Percentiles rank a stretch among this genome's conserved stretches.
Conservation (phyloP, 2,329 filamentous ascomycete species). For the Neofusicoccum cordaticola region DNA sequence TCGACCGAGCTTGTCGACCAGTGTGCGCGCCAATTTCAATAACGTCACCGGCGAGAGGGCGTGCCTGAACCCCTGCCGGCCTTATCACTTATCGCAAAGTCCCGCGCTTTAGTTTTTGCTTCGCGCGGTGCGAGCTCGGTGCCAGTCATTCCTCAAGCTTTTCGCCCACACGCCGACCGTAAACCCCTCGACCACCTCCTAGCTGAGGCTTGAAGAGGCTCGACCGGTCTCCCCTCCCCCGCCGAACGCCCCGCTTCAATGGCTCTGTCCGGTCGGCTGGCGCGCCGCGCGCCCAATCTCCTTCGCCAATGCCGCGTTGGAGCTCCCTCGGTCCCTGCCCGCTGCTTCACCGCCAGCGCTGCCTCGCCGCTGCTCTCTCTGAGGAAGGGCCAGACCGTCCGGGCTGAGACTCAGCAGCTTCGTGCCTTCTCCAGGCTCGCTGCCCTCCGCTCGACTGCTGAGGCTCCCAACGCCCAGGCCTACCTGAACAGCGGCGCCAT, state of each 20-base stretch:
- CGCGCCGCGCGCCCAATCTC: slow-evolving; percentile 37
- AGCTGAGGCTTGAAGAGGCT: slow-evolving; percentile 19
- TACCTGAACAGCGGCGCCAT: slow-evolving; percentile 87
- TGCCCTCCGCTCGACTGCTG: slow-evolving; percentile 50
- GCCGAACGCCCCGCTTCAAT: slow-evolving; percentile 24
- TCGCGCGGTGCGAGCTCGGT: slow-evolving; percentile 1
- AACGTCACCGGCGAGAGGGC: slow-evolving; percentile 7
- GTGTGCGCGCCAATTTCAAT: slow-evolving; percentile 1
- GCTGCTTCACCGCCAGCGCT: slow-evolving; percentile 33
- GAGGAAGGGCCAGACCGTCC: slow-evolving; percentile 31
- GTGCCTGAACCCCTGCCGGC: slow-evolving; percentile 3
- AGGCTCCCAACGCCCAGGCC: slow-evolving; percentile 77
- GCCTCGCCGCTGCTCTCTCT: slow-evolving; percentile 32
- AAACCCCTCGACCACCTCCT: not conserved
- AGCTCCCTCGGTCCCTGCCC: slow-evolving; percentile 28
- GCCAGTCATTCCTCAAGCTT: not conserved
- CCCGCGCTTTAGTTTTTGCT: slow-evolving; percentile 16
- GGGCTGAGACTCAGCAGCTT: slow-evolving; percentile 32
- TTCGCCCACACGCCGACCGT: slow-evolving; percentile 2
- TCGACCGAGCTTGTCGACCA: not conserved
- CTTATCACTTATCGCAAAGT: slow-evolving; percentile 17
- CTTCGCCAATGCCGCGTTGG: slow-evolving; percentile 33
- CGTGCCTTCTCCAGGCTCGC: slow-evolving; percentile 38
- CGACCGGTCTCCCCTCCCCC: slow-evolving; percentile 26
- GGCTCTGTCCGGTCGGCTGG: slow-evolving; percentile 42